A percentile compares a stretch with the other conserved stretches of the same genome.
phyloP scores from a whole-genome alignment of 495 filamentous ascomycete genomes.

The Pseudevernia furfuracea region DNA sequence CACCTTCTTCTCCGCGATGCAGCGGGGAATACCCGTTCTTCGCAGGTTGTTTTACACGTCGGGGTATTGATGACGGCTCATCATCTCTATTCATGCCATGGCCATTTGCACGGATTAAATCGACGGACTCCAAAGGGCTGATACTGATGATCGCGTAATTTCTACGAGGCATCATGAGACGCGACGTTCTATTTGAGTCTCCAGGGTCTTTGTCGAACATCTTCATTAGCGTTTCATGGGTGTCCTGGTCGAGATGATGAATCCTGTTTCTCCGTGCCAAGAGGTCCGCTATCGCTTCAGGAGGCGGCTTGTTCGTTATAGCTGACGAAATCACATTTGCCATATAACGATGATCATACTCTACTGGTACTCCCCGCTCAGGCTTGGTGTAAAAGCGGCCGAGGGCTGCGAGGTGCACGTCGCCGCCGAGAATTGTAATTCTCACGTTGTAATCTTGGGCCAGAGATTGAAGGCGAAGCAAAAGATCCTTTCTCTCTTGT shows the following conservation, averaged over 20 bases:
- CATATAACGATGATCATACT: conserved; percentile 64
- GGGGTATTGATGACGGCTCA: neutral
- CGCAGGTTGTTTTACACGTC: conserved; percentile 34
- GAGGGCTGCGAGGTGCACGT: conserved; percentile 68
- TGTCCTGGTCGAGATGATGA: conserved; percentile 76
- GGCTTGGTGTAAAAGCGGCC: conserved; percentile 69
- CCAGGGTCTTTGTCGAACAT: conserved; percentile 83
- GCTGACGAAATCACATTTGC: conserved; percentile 66
- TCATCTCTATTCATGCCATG: neutral
- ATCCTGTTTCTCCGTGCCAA: conserved; percentile 82
- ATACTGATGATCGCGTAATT: conserved; percentile 75
- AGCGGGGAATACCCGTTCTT: conserved; percentile 55
- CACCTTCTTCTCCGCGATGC: conserved; percentile 53
- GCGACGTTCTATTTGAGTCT: conserved; percentile 53
- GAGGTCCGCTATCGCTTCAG: conserved; percentile 79
- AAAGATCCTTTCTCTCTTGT: conserved; percentile 65
- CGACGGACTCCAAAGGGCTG: conserved; percentile 39
- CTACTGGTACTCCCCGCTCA: conserved; percentile 50
- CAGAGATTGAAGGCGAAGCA: conserved; percentile 67
- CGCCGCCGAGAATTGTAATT: conserved; percentile 75
- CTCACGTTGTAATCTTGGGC: conserved; percentile 65
- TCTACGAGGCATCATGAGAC: conserved; percentile 76
- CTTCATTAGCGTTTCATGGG: conserved; percentile 81
- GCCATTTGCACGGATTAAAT: neutral
- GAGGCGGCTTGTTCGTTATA: conserved; percentile 92